Conservation (phyloP, 192 early-diverging fungal genomes). For the Podila epicladia region DNA sequence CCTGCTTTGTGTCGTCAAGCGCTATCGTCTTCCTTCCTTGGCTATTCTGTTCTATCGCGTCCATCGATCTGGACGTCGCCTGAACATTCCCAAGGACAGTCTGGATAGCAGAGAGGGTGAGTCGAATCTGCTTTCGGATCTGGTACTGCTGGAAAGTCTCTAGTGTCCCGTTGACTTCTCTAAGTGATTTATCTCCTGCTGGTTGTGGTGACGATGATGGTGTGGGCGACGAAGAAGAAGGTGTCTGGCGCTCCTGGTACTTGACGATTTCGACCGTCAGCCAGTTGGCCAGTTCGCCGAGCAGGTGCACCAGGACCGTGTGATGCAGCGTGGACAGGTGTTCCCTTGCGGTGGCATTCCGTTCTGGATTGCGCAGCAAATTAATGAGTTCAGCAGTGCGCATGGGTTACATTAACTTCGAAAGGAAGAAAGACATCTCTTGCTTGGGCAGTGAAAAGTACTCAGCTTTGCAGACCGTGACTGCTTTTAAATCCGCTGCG, state of each 20-base stretch:
- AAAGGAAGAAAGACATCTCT: too few species aligned
- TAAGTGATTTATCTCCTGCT: background rate
- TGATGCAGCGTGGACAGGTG: constrained; percentile 15
- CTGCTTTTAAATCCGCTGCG: background rate
- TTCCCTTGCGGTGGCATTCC: constrained; percentile 1
- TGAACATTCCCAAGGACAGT: constrained; percentile 12
- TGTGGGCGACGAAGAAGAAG: background rate
- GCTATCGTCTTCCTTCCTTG: background rate
- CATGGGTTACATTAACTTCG: constrained; percentile 12
- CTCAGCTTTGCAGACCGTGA: background rate
- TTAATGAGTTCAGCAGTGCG: constrained; percentile 37
- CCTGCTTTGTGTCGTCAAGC: constrained; percentile 5
- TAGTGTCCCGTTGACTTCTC: background rate
- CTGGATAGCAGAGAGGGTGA: constrained; percentile 26
- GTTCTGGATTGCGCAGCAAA: constrained; percentile 31
- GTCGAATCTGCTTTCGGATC: constrained; percentile 28
- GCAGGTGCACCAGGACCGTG: constrained; percentile 23
- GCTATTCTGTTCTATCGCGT: background rate
- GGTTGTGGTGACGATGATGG: background rate
- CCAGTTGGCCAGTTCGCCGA: constrained; percentile 46
- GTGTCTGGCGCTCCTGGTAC: constrained; percentile 19
- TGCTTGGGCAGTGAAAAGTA: too few species aligned
- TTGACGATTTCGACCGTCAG: constrained; percentile 22
- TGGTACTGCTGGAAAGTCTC: constrained; percentile 21
- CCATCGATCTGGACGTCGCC: background rate